phyloP scores from a whole-genome alignment of 768 basidiomycete species.

The Pulveroboletus sp. region DNA sequence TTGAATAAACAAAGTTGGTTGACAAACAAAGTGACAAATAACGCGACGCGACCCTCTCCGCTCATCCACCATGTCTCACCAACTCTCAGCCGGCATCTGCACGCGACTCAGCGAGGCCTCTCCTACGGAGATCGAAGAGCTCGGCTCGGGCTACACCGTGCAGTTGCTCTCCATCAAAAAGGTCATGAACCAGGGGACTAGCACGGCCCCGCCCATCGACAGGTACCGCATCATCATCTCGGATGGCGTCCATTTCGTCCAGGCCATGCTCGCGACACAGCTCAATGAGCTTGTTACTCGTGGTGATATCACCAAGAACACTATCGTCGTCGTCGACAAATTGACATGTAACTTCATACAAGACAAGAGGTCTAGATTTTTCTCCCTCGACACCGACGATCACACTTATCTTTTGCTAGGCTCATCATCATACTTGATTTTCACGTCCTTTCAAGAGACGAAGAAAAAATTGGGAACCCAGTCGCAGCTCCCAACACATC shows the following conservation, averaged over 20 bases:
- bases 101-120: slow-evolving; percentile 43
- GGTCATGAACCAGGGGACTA: slow-evolving; percentile 40
- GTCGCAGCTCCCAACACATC: slow-evolving; percentile 36
- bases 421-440: slow-evolving; percentile 79
- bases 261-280: slow-evolving; percentile 94
- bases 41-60: slow-evolving; percentile 13
- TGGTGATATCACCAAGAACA: slow-evolving; percentile 59
- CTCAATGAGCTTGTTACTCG: slow-evolving; percentile 74
- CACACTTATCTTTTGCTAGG: slow-evolving; percentile 37
- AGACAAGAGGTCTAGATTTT: slow-evolving; percentile 64
- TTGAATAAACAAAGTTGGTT: no score
- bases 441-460: slow-evolving; percentile 48
- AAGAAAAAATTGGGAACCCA: slow-evolving; percentile 77
- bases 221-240: slow-evolving; percentile 84
- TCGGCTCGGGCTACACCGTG: slow-evolving; percentile 46
- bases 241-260: slow-evolving; percentile 82
- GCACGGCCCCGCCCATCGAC: slow-evolving; percentile 40
- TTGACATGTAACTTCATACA: slow-evolving; percentile 84
- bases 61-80: slow-evolving; percentile 38
- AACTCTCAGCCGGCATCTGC: slow-evolving; percentile 60
- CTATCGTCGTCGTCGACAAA: slow-evolving; percentile 67
- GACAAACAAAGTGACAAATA: slow-evolving; percentile 15
- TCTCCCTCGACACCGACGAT: not conserved
- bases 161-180: slow-evolving; percentile 86
- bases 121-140: slow-evolving; percentile 24